Base-by-base conservation (phyloP, 495 filamentous ascomycete genomes). In the Daldinia decipiens region DNA sequence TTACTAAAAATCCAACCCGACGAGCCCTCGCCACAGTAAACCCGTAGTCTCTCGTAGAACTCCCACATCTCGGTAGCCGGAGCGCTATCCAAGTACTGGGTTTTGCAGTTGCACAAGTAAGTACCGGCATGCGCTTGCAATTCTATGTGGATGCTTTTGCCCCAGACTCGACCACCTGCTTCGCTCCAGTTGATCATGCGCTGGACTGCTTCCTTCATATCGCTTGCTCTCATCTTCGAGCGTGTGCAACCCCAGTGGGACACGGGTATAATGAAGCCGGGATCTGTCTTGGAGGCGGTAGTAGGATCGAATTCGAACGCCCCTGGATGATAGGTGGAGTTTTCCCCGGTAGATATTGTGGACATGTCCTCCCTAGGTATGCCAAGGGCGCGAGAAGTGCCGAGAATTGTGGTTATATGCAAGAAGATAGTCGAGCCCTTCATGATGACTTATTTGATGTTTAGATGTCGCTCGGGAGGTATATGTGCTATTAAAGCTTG, bases 61-160 rank as follows among this genome's bases (percentile, higher is more conserved):
- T 65, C 56, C 19, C 59, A 53, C 32, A 73, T 61, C 52, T 76
- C 73, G 54, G 11, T 6, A 2, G 3, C 31, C 0, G 67, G 70
- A 5, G 31, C 62, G 15, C 5, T 2, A 38, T 72, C 72, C 5
- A 1, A 0, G 5, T 19, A 45, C 11, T n/a, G 21, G 34, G 7
- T 39, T 64, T 74, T 71, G 57, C 70, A 76, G 88, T 90, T 17
- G 88, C 89, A 82, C 84, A 92, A 38, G 72, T 79, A 73, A 0
- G 31, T 9, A 19, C 17, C 32, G 12, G 38, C 54, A 1, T n/a
- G 0, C 0, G 17, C 59, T 27, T 15, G 4, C 4, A 29, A 4
- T n/a, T 53, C 63, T n/a, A 38, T 21, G 52, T 62, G 59, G 17
- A 55, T 0, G 15, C 2, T 19, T 29, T 38, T 52, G n/a, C 1